Percentiles rank a stretch among this genome's conserved stretches.
These are phyloP conservation scores for Trichocladium uniseriatum DNA, from an alignment of 495 filamentous ascomycete species.

Conservation along the genomic window DNA sequence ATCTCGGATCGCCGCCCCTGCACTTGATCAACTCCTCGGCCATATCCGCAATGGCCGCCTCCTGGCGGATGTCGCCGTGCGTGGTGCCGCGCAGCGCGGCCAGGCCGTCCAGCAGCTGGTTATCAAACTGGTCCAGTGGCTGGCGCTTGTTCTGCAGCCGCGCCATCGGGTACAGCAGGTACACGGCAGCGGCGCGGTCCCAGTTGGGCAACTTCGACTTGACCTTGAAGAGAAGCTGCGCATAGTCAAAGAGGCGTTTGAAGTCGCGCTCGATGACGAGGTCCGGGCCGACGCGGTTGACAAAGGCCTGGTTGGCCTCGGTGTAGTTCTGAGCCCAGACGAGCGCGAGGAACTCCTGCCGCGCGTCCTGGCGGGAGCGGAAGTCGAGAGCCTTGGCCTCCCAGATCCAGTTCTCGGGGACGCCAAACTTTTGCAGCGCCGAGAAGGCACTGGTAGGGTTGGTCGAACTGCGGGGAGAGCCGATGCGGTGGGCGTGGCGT, in stretches of 20 bases:
- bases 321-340: slow-evolving; percentile 64
- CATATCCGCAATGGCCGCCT: slow-evolving; percentile 65
- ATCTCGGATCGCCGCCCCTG: slow-evolving; percentile 16
- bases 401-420: slow-evolving; percentile 74
- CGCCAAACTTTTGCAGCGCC: slow-evolving; percentile 43
- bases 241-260: slow-evolving; percentile 39
- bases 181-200: slow-evolving; percentile 71
- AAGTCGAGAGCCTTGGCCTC: slow-evolving; percentile 78
- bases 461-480: slow-evolving; percentile 7
- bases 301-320: slow-evolving; percentile 77
- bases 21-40: slow-evolving; percentile 45
- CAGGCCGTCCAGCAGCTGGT: slow-evolving; percentile 53
- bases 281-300: slow-evolving; percentile 63
- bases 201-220: slow-evolving; percentile 44
- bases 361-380: slow-evolving; percentile 52
- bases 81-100: slow-evolving; percentile 51
- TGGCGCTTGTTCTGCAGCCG: slow-evolving; percentile 30
- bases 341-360: slow-evolving; percentile 61
- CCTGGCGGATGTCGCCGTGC: slow-evolving; percentile 39
- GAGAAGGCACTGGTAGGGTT: slow-evolving; percentile 11
- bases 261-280: slow-evolving; percentile 73
- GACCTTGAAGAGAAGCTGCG: slow-evolving; percentile 57
- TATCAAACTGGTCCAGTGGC: slow-evolving; percentile 38
- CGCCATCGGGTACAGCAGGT: slow-evolving; percentile 68
- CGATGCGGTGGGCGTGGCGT: slow-evolving; percentile 51